Base-by-base conservation (phyloP, 345 rosid species). In the Lagerstroemia speciosa region DNA sequence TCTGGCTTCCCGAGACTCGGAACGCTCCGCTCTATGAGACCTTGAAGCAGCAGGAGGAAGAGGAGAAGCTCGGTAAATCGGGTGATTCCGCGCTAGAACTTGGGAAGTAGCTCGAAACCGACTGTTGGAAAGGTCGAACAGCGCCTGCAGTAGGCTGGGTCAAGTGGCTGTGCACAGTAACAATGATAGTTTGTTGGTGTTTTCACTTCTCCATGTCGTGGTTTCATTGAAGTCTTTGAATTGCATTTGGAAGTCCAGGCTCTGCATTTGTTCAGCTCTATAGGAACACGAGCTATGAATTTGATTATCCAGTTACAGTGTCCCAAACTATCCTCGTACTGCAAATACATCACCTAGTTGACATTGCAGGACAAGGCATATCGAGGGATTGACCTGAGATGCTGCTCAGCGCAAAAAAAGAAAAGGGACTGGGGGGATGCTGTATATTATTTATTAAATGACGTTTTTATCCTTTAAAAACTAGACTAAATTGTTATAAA, bases 11-110 rank as follows among this genome's bases (percentile, higher is more conserved):
- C 3, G 93, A 89, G 78, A 91, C 91, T 0, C 78, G 77, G 60
- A 76, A 87, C 62, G 81, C 86, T 62, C 91, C 91, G 2, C 86
- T 91, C 15, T 89, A 76, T 65, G 90, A 89, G 52, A 87, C 97
- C 0, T 67, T 86, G 16, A 76, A 78, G 53, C 87, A 84, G 53
- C 89, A 85, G 27, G 80, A 76, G 34, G 85, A 80, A 1, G 85
- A 81, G 17, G 81, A 84, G 75, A 76, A 75, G 61, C 70, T 5
- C 2, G 76, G 57, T 6, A 15, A 3, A 68, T 30, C 74, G 5
- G 57, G 33, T 27, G 66, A 71, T 20, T 70, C 76, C 17, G 73
- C 36, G 1, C 6, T 68, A 17, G 74, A 74, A 68, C 80, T 65
- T 33, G 78, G 65, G 9, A 34, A 70, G 78, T 73, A 0, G 75